Conservation (phyloP, 805 yeast species). For the Spathaspora passalidarum region DNA sequence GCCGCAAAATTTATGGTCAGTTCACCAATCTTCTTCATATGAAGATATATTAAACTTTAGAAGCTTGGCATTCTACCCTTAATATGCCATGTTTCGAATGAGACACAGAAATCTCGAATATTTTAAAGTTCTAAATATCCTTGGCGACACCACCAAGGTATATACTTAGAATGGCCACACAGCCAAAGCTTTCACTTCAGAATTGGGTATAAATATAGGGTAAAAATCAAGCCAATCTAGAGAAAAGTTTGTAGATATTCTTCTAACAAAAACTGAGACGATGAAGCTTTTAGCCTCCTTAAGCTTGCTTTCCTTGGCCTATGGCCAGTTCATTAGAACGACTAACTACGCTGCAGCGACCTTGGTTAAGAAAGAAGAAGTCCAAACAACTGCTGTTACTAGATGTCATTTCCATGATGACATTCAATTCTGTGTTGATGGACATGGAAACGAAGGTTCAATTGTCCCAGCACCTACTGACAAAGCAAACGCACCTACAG, state of each 20-base stretch:
- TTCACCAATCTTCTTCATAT: too few relatives aligned
- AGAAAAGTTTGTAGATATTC: too few relatives aligned
- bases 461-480: slow-evolving; percentile 18
- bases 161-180: too few relatives aligned
- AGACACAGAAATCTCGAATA: too few relatives aligned
- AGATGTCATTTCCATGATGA: slow-evolving; percentile 22
- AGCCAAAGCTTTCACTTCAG: too few relatives aligned
- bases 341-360: neutral
- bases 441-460: slow-evolving; percentile 20
- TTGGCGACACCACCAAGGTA: neutral
- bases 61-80: too few relatives aligned
- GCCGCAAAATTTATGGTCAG: too few relatives aligned
- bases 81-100: too few relatives aligned
- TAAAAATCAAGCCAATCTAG: too few relatives aligned
- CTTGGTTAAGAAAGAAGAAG: neutral
- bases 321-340: neutral
- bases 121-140: neutral
- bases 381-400: slow-evolving; percentile 8
- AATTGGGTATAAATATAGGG: too few relatives aligned
- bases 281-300: neutral
- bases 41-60: too few relatives aligned
- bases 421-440: slow-evolving; percentile 17
- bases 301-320: neutral
- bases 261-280: neutral
- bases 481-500: slow-evolving; percentile 10